A percentile compares a stretch with the other conserved stretches of the same genome.
Conservation (phyloP, 768 basidiomycete genomes). For the Nidularia pulvinata region DNA sequence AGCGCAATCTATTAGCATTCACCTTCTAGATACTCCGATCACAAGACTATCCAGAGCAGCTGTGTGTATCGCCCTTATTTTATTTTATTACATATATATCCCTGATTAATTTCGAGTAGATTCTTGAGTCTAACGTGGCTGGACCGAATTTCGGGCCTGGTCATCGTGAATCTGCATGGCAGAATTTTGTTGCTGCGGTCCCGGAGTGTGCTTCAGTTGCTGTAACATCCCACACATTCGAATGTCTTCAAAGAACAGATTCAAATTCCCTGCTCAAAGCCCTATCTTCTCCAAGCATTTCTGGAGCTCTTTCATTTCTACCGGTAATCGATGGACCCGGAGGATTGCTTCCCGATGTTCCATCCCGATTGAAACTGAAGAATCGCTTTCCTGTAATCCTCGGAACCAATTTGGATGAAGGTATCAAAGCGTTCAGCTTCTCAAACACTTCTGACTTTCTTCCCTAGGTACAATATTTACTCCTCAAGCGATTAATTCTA, state of each 20-base stretch:
- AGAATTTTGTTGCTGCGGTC: conserved; percentile 33
- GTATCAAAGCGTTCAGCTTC: conserved; percentile 13
- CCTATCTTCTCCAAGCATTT: conserved; percentile 2
- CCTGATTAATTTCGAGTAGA: conserved; percentile 18
- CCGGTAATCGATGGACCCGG: conserved; percentile 40
- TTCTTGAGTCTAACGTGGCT: conserved; percentile 39
- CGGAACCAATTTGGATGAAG: conserved; percentile 45
- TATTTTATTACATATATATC: background rate
- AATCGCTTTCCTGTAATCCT: conserved; percentile 40
- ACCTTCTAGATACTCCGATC: conserved; percentile 30
- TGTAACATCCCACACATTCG: conserved; percentile 25
- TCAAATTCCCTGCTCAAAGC: too few relatives aligned
- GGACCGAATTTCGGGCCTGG: conserved; percentile 25
- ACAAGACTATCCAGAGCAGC: conserved; percentile 30
- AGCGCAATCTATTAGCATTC: conserved; percentile 40
- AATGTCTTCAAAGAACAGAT: conserved; percentile 17
- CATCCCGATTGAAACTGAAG: conserved; percentile 26
- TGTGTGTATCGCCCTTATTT: conserved; percentile 8
- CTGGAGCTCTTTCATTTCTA: conserved; percentile 18
- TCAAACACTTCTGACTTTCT: too few relatives aligned
- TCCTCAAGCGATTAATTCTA: conserved; percentile 15
- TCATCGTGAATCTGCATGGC: conserved; percentile 29
- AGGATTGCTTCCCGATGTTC: conserved; percentile 35
- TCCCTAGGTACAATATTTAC: conserved; percentile 32
- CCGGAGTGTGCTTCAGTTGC: conserved; percentile 24